These are phyloP conservation scores for Annulohypoxylon moriforme DNA, from an alignment of 495 filamentous ascomycete species.

Conservation along the genomic window DNA sequence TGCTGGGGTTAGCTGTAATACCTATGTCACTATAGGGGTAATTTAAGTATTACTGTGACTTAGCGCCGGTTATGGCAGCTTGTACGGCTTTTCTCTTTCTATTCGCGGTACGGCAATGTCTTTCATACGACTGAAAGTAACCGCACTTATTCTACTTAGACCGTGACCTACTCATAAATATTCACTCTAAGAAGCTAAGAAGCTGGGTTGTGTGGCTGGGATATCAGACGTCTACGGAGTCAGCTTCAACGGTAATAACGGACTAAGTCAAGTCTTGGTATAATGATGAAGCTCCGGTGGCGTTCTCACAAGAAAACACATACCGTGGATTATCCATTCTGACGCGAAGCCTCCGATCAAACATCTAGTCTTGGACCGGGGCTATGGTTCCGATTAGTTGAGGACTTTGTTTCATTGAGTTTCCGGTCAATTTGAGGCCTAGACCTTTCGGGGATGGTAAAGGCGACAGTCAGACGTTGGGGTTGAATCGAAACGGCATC, in stretches of 20 bases:
- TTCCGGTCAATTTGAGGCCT: neutral
- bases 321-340: neutral
- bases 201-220: neutral
- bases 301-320: neutral
- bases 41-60: constrained; percentile 22
- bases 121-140: constrained; percentile 1
- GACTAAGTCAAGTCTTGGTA: neutral
- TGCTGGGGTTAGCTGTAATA: constrained; percentile 24
- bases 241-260: neutral
- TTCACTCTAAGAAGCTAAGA: neutral
- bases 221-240: neutral
- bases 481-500: constrained; percentile 33
- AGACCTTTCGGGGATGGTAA: neutral
- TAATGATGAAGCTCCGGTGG: neutral
- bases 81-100: constrained; percentile 8
- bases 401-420: neutral
- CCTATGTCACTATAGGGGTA: constrained; percentile 26
- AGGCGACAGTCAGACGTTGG: neutral
- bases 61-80: constrained; percentile 10
- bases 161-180: neutral
- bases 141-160: constrained; percentile 6
- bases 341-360: neutral
- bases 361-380: neutral
- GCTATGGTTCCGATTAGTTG: neutral
- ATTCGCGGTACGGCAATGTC: constrained; percentile 14